Percentiles rank a stretch among this genome's conserved stretches.
phyloP scores from a whole-genome alignment of 2,329 filamentous ascomycete species.

The Xenosphaeropsis pyriputrescens region DNA sequence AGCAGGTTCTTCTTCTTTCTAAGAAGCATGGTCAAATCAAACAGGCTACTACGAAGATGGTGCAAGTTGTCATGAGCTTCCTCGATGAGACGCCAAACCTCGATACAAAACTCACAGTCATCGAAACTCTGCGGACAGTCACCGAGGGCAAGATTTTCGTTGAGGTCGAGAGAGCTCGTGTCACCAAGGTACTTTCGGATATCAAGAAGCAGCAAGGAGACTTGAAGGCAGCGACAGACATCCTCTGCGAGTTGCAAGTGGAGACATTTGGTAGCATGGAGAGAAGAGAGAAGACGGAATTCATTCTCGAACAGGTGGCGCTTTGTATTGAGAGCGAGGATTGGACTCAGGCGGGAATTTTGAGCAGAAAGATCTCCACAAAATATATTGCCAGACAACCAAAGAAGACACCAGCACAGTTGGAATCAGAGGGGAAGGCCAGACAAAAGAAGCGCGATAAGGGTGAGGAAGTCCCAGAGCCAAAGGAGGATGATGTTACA shows the following conservation, averaged over 20 bases:
- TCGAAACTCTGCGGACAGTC: slow-evolving; percentile 88
- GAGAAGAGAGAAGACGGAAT: slow-evolving; percentile 93
- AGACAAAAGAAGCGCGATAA: slow-evolving; percentile 73
- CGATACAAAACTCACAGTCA: slow-evolving; percentile 83
- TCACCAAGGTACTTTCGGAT: slow-evolving; percentile 88
- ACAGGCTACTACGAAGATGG: slow-evolving; percentile 97
- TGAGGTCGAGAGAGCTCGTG: slow-evolving; percentile 90
- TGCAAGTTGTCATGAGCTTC: slow-evolving; percentile 89
- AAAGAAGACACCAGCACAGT: slow-evolving; percentile 77
- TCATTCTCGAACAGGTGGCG: slow-evolving; percentile 87
- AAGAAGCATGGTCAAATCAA: slow-evolving; percentile 99
- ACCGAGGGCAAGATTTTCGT: slow-evolving; percentile 99
- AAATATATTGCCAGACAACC: slow-evolving; percentile 80
- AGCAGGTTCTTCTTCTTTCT: slow-evolving; percentile 87
- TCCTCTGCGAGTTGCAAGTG: slow-evolving; percentile 92
- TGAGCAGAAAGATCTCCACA: slow-evolving; percentile 95
- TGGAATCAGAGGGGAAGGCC: slow-evolving; percentile 83
- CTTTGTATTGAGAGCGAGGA: slow-evolving; percentile 92
- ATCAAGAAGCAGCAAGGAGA: slow-evolving; percentile 97
- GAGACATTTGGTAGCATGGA: slow-evolving; percentile 99
- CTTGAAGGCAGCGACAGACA: slow-evolving; percentile 76
- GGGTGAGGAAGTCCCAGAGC: slow-evolving; percentile 64
- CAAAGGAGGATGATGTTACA: slow-evolving; percentile 77
- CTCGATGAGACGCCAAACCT: slow-evolving; percentile 71
- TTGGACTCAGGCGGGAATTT: slow-evolving; percentile 89